Base-by-base conservation (phyloP, 2,329 filamentous ascomycete genomes). In the Neofusicoccum umdonicola region DNA sequence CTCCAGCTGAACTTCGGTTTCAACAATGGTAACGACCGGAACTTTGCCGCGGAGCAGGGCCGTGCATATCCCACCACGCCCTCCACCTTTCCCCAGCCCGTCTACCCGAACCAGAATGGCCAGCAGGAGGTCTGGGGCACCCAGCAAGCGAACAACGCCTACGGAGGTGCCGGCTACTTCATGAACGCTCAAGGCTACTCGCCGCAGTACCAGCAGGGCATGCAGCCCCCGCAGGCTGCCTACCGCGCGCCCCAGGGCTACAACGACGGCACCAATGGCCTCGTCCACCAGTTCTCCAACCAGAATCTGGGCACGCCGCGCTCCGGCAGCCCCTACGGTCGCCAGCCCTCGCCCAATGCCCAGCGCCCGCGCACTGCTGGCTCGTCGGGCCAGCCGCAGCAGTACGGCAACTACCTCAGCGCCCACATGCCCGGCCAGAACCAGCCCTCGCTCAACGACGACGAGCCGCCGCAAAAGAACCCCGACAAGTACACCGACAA, bases 241-340 rank as follows among this genome's bases (percentile, higher is more conserved):
- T 87, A 87, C 72, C 83, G 81, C 71, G 84, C 86, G 3, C 85
- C 87, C 4, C 85, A 84, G 65, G 77, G 78, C 81, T 86, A 82
- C 75, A 92, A 91, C 73, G 93, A 97, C 74, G 90, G 90, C 70
- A 96, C 94, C 71, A 95, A 92, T 72, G 93, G 93, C 35, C 85
- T 98, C 51, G 93, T 93, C 66, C 92, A 97, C 76, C 95, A 99
- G 77, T 96, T 98, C 78, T 96, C 94, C 65, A 93, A 97, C 79
- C 94, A 98, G 82, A 96, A 97, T 77, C 85, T 98, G 22, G 87
- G 87, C 50, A 88, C 87, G 48, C 88, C 88, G 66, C 86, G 92
- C 69, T 84, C 85, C 35, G 88, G 87, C 34, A 82, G 81, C 66
- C 87, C 88, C 56, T 93, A 93, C 74, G 87, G 83, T 68, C 84